These are phyloP conservation scores for Arbutus unedo DNA, from an alignment of 148 eudicot genomes.

Conservation along the genomic window DNA sequence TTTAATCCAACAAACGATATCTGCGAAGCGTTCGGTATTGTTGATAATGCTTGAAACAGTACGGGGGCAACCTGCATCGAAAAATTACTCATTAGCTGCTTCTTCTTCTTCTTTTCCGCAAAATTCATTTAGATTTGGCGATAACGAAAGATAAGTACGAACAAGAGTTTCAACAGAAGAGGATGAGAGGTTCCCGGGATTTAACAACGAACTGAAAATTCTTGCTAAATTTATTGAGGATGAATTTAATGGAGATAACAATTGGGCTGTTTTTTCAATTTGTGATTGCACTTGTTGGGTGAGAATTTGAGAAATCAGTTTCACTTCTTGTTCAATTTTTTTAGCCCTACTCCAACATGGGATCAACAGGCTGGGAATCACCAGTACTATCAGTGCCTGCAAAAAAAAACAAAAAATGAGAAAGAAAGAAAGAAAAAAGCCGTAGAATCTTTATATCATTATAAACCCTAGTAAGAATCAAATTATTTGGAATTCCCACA, in stretches of 20 bases:
- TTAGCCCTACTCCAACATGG: slow-evolving; percentile 48
- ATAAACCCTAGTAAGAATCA: background rate
- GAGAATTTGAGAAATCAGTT: slow-evolving; percentile 23
- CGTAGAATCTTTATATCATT: background rate
- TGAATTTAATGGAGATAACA: slow-evolving; percentile 34
- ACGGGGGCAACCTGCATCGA: slow-evolving; percentile 54
- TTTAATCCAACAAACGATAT: slow-evolving; percentile 50
- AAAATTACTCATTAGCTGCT: background rate
- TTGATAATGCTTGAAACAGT: slow-evolving; percentile 48
- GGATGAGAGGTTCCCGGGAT: slow-evolving; percentile 25
- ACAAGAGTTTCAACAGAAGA: slow-evolving; percentile 32
- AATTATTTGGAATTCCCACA: slow-evolving; percentile 4
- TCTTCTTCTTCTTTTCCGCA: background rate
- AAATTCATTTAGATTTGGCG: background rate
- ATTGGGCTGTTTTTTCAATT: slow-evolving; percentile 29
- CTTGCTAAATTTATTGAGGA: slow-evolving; percentile 40
- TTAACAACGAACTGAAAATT: slow-evolving; percentile 24
- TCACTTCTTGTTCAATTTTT: slow-evolving; percentile 32
- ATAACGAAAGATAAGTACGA: background rate
- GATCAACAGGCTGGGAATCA: slow-evolving; percentile 38
- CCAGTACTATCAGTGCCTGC: slow-evolving; percentile 46
- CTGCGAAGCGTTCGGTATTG: slow-evolving; percentile 50
- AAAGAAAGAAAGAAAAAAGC: background rate
- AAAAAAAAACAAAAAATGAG: background rate
- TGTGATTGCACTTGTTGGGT: slow-evolving; percentile 30